Evolutionary conservation across 2,329 filamentous ascomycete genomes (phyloP).

Genomic region (Botryotinia narcissicola): DNA sequence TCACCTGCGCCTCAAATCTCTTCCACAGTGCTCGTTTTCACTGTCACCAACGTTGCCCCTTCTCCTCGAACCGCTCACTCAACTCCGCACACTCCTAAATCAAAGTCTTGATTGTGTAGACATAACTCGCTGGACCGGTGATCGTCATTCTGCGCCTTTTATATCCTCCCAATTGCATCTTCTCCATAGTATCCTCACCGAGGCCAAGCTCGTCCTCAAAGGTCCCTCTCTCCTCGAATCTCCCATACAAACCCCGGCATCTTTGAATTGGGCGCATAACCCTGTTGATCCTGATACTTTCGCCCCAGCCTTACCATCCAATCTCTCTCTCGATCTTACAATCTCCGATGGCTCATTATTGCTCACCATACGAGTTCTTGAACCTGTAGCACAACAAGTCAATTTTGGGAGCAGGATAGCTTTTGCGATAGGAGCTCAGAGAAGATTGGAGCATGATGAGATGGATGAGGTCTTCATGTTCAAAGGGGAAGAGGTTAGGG

Average conservation of each 20-base stretch:
- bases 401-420: constrained; percentile 66
- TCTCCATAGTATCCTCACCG: constrained; percentile 53
- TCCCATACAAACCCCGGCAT: constrained; percentile 29
- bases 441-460: constrained; percentile 73
- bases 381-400: constrained; percentile 60
- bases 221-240: constrained; percentile 44
- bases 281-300: constrained; percentile 47
- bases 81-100: constrained; percentile 74
- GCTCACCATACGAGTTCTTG: constrained; percentile 66
- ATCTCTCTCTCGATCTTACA: constrained; percentile 71
- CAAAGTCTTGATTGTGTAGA: constrained; percentile 80
- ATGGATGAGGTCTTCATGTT: constrained; percentile 72
- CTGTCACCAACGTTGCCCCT: constrained; percentile 47
- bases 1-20: constrained; percentile 71
- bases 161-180: constrained; percentile 56
- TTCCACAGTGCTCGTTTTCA: constrained; percentile 44
- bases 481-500: constrained; percentile 67
- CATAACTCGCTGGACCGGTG: constrained; percentile 70
- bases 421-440: constrained; percentile 63
- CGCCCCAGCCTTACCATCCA: constrained; percentile 59
- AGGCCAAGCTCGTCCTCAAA: constrained; percentile 54
- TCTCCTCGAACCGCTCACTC: constrained; percentile 66
- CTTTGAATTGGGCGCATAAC: constrained; percentile 33
- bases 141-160: constrained; percentile 53
- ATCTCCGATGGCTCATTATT: constrained; percentile 70